Evolutionary conservation across 1,284 basidiomycete genomes (phyloP), one percentile per base, ranked within the genome.

Genomic region (Apiotrichum porosum): DNA sequence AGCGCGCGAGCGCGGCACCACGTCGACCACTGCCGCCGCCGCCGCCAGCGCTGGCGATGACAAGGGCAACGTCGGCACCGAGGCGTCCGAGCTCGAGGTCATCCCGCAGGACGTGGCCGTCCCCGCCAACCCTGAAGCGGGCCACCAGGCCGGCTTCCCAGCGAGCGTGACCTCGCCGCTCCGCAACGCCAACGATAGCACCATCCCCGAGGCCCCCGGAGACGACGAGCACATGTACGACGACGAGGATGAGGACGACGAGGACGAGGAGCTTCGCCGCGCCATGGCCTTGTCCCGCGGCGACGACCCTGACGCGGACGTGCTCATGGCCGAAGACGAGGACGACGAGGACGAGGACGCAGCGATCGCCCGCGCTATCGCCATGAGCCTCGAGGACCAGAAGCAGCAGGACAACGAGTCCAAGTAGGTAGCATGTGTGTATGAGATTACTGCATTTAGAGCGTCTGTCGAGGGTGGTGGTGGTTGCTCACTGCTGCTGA

Each of bases 301-400:
- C 10, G 64, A 62, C 34, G 52, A 51, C 35, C 43, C 42, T 24
- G 63, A 60, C 28, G 63, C 56, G 19, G 71, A 69, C 49, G 64
- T 68, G 10, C 57, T 60, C 19, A 72, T 71, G 58, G 68, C 49
- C 19, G 62, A 63, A 24, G 65, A 54, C 0, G 69, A 65, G n/a
- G 63, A 68, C 28, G 68, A 70, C 41, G 67, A 52, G 42, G 49
- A 74, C 49, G 81, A 82, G 57, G 81, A 82, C 49, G 80, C 80
- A 50, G 81, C 78, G 47, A 83, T 84, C 58, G 78, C 79, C 41
- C 70, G 77, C 37, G 83, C 83, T 14, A 84, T 83, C 48, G 79
- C 78, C 60, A 80, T 83, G 80, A 79, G 77, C 61, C 69, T 79
- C 69, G 69, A 77, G 60, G 67, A 77, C 42, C 62, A 65, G 28